These are phyloP conservation scores for Delphinella strobiligena DNA, from an alignment of 2,329 filamentous ascomycete genomes.

Conservation along the genomic window DNA sequence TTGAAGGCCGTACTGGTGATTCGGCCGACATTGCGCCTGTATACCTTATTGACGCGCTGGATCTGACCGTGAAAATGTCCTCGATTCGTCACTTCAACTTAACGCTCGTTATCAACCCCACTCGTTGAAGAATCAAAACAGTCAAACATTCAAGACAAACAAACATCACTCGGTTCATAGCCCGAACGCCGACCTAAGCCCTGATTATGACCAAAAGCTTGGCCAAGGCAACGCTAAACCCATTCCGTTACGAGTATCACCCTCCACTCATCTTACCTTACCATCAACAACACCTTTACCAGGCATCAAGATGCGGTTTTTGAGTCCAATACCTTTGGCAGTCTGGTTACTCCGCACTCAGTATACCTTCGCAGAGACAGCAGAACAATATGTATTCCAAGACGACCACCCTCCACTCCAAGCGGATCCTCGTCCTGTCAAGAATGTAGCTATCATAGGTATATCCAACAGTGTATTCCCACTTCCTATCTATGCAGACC, in stretches of 20 bases:
- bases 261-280: neutral
- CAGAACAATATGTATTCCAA: conserved; percentile 1
- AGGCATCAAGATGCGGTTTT: neutral
- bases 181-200: too few relatives aligned
- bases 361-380: neutral
- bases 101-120: too few relatives aligned
- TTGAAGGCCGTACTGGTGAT: conserved; percentile 42
- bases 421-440: neutral
- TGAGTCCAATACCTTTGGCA: neutral
- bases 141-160: conserved; percentile 4
- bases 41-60: neutral
- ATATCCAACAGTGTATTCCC: neutral
- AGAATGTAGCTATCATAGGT: conserved; percentile 7
- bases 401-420: neutral
- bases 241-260: too few relatives aligned
- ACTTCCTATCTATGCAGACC: neutral
- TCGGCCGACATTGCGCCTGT: conserved; percentile 23
- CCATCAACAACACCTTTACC: neutral
- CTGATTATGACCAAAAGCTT: too few relatives aligned
- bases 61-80: neutral
- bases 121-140: neutral
- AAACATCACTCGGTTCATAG: too few relatives aligned
- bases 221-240: too few relatives aligned
- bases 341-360: neutral
- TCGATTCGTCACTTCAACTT: too few relatives aligned